A percentile compares a stretch with the other conserved stretches of the same genome.
These are phyloP conservation scores for Zhuliangozyma parablackwelliae DNA, from an alignment of 1,139 yeast species.

Conservation along the genomic window DNA sequence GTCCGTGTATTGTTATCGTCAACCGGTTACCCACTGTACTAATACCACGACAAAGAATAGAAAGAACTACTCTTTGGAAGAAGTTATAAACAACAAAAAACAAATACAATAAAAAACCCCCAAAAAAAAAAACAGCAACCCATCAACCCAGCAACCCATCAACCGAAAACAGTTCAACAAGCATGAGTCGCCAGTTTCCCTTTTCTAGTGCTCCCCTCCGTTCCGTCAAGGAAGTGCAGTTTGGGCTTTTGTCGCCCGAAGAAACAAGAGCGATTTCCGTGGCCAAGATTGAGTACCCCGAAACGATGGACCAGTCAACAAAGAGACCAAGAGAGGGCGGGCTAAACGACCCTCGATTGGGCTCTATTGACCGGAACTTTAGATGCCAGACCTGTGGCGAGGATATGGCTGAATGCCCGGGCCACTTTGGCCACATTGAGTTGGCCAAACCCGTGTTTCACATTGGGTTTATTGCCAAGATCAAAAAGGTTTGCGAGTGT, in stretches of 20 bases:
- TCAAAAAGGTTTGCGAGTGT: constrained; percentile 92
- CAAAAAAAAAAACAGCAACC: too few species aligned
- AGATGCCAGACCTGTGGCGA: constrained; percentile 99
- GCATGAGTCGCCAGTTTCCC: constrained; percentile 64
- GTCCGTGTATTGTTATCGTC: too few species aligned
- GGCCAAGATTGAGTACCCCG: constrained; percentile 96
- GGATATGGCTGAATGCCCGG: constrained; percentile 99
- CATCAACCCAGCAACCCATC: too few species aligned
- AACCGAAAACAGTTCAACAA: neutral
- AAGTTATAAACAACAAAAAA: too few species aligned
- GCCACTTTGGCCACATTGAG: constrained; percentile 98
- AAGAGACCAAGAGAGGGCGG: constrained; percentile 96
- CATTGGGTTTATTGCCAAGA: constrained; percentile 89
- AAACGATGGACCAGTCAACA: constrained; percentile 96
- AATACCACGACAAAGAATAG: too few species aligned
- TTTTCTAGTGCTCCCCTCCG: constrained; percentile 97
- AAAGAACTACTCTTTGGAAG: too few species aligned
- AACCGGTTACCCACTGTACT: too few species aligned
- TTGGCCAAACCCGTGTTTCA: constrained; percentile 98
- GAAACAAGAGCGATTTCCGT: constrained; percentile 96
- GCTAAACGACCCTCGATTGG: constrained; percentile 91
- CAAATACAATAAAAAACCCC: too few species aligned
- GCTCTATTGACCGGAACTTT: constrained; percentile 94
- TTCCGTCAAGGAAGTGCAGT: constrained; percentile 95
- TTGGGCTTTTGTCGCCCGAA: constrained; percentile 96